Evolutionary conservation across 371 early-diverging fungal species (phyloP), one percentile per base, ranked within the genome.

Genomic region (Actinomortierella wolfii): DNA sequence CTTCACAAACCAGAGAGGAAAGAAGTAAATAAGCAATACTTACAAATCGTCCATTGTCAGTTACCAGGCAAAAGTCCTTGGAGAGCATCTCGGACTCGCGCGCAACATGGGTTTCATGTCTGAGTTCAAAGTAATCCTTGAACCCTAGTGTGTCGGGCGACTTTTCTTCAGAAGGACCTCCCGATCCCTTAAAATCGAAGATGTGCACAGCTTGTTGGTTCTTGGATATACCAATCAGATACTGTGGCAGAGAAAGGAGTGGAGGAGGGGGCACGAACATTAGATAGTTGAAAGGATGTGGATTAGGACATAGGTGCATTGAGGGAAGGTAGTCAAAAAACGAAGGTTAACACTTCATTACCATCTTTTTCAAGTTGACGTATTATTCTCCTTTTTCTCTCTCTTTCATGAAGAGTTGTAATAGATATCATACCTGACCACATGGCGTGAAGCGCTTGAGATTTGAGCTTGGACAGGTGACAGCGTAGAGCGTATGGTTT

Each of bases 31-130:
- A n/a, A n/a, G n/a, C n/a, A n/a, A 28, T 18, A 56, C 75, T 69
- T 73, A 82, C 82, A 67, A 78, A 74, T 51, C 67, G 69, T 13
- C 77, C 69, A 60, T 83, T 71, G 45, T 55, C 59, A 23, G 84
- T 78, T 52, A 87, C 83, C 24, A 87, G 62, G 46, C 81, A 79
- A 64, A 87, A 87, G 57, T 87, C 88, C 56, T 76, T 79, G 62
- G 80, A 80, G 34, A 87, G 64, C 55, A 67, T 25, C 59, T 83
- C 84, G 44, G 65, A 51, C 14, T 81, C 86, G 45, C 60, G 42
- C 7, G 81, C 78, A 17, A 87, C 65, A 2, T 63, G 54, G 21
- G 63, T 57, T 59, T 86, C 81, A 54, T 80, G 83, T 43, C 51
- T 47, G 18, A 79, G 49, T 17, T 61, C 58, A 57, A 86, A 81